Evolutionary conservation across 2,329 filamentous ascomycete species (phyloP).

Genomic region (Coniochaeta sp.): DNA sequence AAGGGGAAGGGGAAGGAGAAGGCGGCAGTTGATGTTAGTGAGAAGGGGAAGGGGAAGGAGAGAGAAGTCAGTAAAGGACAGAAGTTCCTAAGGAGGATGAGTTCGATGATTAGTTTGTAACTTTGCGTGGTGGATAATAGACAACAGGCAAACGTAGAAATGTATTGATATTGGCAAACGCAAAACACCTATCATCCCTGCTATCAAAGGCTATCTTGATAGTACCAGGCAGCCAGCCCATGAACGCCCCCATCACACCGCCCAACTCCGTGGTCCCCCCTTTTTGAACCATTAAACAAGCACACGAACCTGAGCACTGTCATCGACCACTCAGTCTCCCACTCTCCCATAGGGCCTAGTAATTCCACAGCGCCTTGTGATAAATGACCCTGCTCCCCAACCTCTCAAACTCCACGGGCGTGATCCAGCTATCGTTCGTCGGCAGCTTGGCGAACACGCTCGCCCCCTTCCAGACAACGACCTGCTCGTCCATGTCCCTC

Average conservation of each 20-base stretch:
- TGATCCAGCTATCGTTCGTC: slow-evolving; percentile 95
- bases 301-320: too few species aligned
- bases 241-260: too few species aligned
- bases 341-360: too few species aligned
- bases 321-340: too few species aligned
- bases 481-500: slow-evolving; percentile 90
- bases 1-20: too few species aligned
- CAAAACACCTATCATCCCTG: neutral
- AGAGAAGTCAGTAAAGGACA: too few species aligned
- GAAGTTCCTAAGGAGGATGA: neutral
- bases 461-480: slow-evolving; percentile 96
- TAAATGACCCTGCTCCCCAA: slow-evolving; percentile 75
- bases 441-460: slow-evolving; percentile 90
- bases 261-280: neutral
- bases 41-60: neutral
- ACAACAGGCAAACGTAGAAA: neutral
- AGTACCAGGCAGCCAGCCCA: too few species aligned
- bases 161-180: neutral
- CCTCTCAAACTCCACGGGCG: slow-evolving; percentile 78
- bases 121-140: neutral
- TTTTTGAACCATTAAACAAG: neutral
- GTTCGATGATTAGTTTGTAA: neutral
- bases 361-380: slow-evolving; percentile 67
- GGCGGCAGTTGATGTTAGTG: too few species aligned
- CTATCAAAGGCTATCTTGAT: too few species aligned